Evolutionary conservation across 805 yeast genomes (phyloP).

Genomic region (Priceomyces fermenticarens): DNA sequence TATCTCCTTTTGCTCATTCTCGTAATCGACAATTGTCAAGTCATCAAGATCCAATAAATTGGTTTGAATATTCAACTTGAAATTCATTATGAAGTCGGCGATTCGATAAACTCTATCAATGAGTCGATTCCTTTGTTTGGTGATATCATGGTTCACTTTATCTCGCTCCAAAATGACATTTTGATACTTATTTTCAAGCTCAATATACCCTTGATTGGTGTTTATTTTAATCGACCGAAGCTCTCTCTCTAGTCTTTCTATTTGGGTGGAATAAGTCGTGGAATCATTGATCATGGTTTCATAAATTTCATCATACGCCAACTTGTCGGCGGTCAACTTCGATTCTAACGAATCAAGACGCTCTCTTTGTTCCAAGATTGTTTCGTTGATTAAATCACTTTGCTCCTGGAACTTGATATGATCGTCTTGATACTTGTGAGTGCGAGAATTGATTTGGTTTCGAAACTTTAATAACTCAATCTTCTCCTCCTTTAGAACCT

Average conservation of each 20-base stretch:
- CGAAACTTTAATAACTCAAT: slow-evolving; percentile 29
- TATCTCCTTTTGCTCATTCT: slow-evolving; percentile 11
- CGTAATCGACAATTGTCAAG: slow-evolving; percentile 29
- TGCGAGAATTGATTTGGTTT: slow-evolving; percentile 37
- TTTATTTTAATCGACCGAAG: slow-evolving; percentile 46
- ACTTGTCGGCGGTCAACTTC: slow-evolving; percentile 48
- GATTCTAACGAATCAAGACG: slow-evolving; percentile 56
- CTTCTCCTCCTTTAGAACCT: slow-evolving; percentile 46
- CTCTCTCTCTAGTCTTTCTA: slow-evolving; percentile 62
- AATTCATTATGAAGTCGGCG: slow-evolving; percentile 57
- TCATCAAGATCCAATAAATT: slow-evolving; percentile 59
- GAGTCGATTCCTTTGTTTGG: slow-evolving; percentile 45
- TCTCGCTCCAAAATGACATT: slow-evolving; percentile 52
- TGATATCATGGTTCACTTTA: slow-evolving; percentile 45
- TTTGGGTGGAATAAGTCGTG: slow-evolving; percentile 55
- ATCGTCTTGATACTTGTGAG: slow-evolving; percentile 55
- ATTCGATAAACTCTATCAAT: slow-evolving; percentile 54
- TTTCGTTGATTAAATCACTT: slow-evolving; percentile 54
- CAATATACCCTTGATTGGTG: slow-evolving; percentile 48
- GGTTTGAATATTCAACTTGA: slow-evolving; percentile 66
- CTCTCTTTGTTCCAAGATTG: slow-evolving; percentile 55
- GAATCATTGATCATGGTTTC: slow-evolving; percentile 53
- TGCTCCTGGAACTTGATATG: slow-evolving; percentile 55
- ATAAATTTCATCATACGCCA: slow-evolving; percentile 53
- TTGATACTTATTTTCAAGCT: slow-evolving; percentile 45